Base-by-base conservation (phyloP, 345 rosid genomes). In the thale cress (Arabidopsis thaliana) region DNA sequence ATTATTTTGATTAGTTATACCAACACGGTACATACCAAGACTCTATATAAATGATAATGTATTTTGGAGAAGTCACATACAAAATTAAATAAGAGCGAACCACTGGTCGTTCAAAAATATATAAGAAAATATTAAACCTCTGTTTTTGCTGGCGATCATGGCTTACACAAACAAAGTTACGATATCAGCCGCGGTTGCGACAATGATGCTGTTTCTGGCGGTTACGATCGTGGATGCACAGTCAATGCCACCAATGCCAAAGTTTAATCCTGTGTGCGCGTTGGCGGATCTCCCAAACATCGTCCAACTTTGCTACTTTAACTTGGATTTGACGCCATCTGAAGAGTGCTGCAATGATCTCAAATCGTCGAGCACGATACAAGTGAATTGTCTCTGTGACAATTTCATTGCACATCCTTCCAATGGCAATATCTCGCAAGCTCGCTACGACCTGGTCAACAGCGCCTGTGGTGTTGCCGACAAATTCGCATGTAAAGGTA, bases 331-430 rank as follows among this genome's bases (percentile, higher is more conserved):
- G 46, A 0, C 0, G 14, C 76, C 80, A 57, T 45, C 80, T 14
- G 72, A 37, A 0, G 56, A 63, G 2, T 77, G 80, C 33, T 77
- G 80, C 62, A 23, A 7, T 0, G 60, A 32, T 57, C 72, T 77
- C 53, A 77, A 77, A 40, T 44, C 76, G 3, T 46, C 72, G 16
- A 38, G 0, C 65, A 7, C 0, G 1, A 22, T 0, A 5, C 40
- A 77, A 57, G 72, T 77, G 20, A 53, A 3, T 57, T 77, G 76
- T 57, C 59, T 77, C 22, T 77, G 80, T 30, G 62, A 77, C 44
- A 56, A 64, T 40, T 4, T 63, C 56, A 14, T 77, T 13, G 10
- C 52, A 12, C 11, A 14, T 37, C 30, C 72, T 48, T 28, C 59
- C 30, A 33, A 45, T 14, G 4, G 2, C n/a, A 77, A 30, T 36